Percentiles rank a stretch among this genome's conserved stretches.
These are phyloP conservation scores for Pyrus betulifolia DNA, from an alignment of 306 rosid genomes.

Conservation along the genomic window DNA sequence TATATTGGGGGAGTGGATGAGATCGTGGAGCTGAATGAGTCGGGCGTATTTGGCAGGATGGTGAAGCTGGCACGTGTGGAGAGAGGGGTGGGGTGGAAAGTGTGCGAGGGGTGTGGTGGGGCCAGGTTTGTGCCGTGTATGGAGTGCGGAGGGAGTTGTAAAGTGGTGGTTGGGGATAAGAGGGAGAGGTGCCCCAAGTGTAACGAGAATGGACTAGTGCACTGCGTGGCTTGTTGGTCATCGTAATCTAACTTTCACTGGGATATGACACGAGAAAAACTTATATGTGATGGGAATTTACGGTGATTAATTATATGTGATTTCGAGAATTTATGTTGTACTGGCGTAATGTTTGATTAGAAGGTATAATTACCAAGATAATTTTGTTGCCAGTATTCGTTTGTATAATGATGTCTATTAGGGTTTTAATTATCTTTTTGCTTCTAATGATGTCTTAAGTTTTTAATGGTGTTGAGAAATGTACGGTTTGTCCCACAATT, in stretches of 20 bases:
- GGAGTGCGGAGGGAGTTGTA: slow-evolving; percentile 77
- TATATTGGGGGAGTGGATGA: slow-evolving; percentile 65
- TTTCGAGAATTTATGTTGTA: neutral
- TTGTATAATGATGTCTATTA: neutral
- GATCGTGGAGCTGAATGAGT: slow-evolving; percentile 54
- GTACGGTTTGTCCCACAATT: neutral
- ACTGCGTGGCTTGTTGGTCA: slow-evolving; percentile 50
- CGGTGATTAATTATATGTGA: neutral
- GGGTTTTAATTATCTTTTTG: neutral
- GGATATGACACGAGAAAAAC: no score
- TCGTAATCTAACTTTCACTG: neutral
- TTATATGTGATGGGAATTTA: neutral
- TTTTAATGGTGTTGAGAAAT: neutral
- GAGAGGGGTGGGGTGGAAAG: slow-evolving; percentile 56
- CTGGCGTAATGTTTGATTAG: no score
- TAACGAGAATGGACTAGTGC: slow-evolving; percentile 75
- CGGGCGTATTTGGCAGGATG: slow-evolving; percentile 52
- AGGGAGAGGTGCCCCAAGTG: slow-evolving; percentile 55
- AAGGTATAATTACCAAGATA: neutral
- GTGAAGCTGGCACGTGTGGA: slow-evolving; percentile 46
- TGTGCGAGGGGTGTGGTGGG: slow-evolving; percentile 78
- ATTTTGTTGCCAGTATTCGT: neutral
- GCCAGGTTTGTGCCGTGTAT: slow-evolving; percentile 77
- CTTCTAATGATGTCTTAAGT: neutral
- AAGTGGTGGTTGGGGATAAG: slow-evolving; percentile 25